phyloP scores from a whole-genome alignment of 208 protist genomes.

The Angomonas desouzai region DNA sequence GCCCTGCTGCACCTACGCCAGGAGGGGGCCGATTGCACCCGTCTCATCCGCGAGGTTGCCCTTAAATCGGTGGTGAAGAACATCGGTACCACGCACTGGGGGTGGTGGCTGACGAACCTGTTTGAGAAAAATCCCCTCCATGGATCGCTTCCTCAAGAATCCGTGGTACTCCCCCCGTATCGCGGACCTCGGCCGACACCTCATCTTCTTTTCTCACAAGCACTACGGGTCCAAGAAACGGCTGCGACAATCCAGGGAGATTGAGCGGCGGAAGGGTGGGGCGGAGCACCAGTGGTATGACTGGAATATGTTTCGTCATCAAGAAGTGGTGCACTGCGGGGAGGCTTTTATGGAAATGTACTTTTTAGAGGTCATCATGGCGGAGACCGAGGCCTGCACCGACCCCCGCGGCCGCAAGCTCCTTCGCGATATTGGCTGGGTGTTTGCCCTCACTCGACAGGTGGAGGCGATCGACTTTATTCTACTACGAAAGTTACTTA shows the following conservation, averaged over 20 bases:
- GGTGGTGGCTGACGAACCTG: slow-evolving; percentile 78
- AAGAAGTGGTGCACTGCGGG: slow-evolving; percentile 82
- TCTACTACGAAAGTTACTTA: slow-evolving; percentile 70
- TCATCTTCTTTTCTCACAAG: slow-evolving; percentile 89
- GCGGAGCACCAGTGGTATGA: slow-evolving; percentile 88
- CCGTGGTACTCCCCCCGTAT: slow-evolving; percentile 86
- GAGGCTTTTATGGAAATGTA: slow-evolving; percentile 89
- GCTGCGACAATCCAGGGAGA: slow-evolving; percentile 63
- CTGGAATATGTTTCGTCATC: slow-evolving; percentile 85
- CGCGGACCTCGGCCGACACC: slow-evolving; percentile 79
- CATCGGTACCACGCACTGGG: slow-evolving; percentile 87
- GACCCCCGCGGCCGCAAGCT: slow-evolving; percentile 81
- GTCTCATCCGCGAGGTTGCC: slow-evolving; percentile 81
- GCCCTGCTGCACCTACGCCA: slow-evolving; percentile 67
- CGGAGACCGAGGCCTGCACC: slow-evolving; percentile 63
- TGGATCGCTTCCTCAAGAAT: slow-evolving; percentile 83
- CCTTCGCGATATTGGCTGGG: slow-evolving; percentile 85
- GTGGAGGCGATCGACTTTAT: slow-evolving; percentile 78
- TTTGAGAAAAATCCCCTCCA: slow-evolving; percentile 49
- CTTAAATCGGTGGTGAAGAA: slow-evolving; percentile 78
- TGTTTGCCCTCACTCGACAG: slow-evolving; percentile 75
- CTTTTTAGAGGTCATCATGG: slow-evolving; percentile 74
- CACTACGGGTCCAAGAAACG: slow-evolving; percentile 76
- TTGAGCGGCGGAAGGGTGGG: slow-evolving; percentile 81
- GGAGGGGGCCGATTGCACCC: slow-evolving; percentile 62